Evolutionary conservation across 352 stramenopile species (phyloP).

Genomic region (Pythium guiyangense): DNA sequence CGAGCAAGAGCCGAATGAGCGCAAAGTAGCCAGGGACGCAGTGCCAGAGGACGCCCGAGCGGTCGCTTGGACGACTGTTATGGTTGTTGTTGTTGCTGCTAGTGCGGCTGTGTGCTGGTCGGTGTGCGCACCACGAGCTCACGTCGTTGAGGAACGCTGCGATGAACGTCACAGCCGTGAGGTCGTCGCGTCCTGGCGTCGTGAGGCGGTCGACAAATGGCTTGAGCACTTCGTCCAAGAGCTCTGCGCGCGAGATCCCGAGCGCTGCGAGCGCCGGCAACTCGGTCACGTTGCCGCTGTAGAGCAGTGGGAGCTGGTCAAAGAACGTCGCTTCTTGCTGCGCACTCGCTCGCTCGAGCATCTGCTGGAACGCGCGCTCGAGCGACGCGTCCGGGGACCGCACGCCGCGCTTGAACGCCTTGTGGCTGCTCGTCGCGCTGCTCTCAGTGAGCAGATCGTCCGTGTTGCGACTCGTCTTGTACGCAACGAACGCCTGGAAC

Average conservation of each 20-base stretch:
- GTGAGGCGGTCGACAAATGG: slow-evolving; percentile 57
- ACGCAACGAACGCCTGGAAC: slow-evolving; percentile 41
- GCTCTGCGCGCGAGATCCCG: slow-evolving; percentile 28
- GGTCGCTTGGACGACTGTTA: neutral
- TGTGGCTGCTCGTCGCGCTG: slow-evolving; percentile 2
- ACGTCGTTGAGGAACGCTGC: slow-evolving; percentile 63
- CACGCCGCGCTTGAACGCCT: slow-evolving; percentile 25
- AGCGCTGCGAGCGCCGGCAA: slow-evolving; percentile 32
- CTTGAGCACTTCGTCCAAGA: slow-evolving; percentile 38
- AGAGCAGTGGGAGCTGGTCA: slow-evolving; percentile 46
- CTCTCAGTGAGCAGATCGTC: slow-evolving; percentile 20
- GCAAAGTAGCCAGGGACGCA: slow-evolving; percentile 76
- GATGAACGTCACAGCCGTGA: slow-evolving; percentile 65
- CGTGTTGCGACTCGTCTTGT: slow-evolving; percentile 41
- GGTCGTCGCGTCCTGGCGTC: slow-evolving; percentile 49
- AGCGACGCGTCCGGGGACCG: slow-evolving; percentile 29
- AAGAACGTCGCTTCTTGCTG: slow-evolving; percentile 55
- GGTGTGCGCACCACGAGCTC: slow-evolving; percentile 49
- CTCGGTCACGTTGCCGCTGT: slow-evolving; percentile 45
- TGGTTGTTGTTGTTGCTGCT: neutral
- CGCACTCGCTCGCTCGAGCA: slow-evolving; percentile 29
- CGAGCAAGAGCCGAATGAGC: slow-evolving; percentile 59
- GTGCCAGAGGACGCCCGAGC: slow-evolving; percentile 56
- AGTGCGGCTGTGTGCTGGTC: neutral
- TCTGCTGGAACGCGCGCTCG: slow-evolving; percentile 43